phyloP scores from a whole-genome alignment of 495 filamentous ascomycete species.

The Geoglossum glabrum region DNA sequence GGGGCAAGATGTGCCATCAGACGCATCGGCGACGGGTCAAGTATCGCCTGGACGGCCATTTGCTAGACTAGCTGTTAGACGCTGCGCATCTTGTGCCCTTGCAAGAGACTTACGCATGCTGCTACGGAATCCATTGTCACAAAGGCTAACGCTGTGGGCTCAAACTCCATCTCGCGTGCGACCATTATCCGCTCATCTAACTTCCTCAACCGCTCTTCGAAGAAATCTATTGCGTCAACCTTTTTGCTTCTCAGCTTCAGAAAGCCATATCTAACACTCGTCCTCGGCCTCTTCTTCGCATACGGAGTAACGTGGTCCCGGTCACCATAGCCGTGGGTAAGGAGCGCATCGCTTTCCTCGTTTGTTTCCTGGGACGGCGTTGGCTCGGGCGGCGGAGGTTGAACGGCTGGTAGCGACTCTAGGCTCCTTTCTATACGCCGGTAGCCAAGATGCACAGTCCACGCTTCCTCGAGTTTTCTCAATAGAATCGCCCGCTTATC shows the following conservation, averaged over 20 bases:
- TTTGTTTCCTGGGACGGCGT: slow-evolving; percentile 22
- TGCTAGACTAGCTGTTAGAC: slow-evolving; percentile 25
- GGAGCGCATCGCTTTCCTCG: slow-evolving; percentile 29
- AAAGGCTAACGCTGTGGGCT: slow-evolving; percentile 67
- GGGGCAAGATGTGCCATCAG: slow-evolving; percentile 74
- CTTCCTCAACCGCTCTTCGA: slow-evolving; percentile 62
- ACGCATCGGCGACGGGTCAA: slow-evolving; percentile 72
- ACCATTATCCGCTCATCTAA: slow-evolving; percentile 56
- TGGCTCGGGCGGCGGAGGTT: slow-evolving; percentile 26
- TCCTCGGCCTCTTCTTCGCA: slow-evolving; percentile 37
- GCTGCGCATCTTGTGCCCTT: background rate
- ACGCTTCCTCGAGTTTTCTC: slow-evolving; percentile 63
- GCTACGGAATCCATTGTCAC: slow-evolving; percentile 93
- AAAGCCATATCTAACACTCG: slow-evolving; percentile 61
- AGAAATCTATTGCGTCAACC: slow-evolving; percentile 86
- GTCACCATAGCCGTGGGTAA: slow-evolving; percentile 24
- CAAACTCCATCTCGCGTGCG: slow-evolving; percentile 57
- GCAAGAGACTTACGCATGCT: slow-evolving; percentile 31
- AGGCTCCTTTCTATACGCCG: slow-evolving; percentile 26
- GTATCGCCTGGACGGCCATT: slow-evolving; percentile 82
- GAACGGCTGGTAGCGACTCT: slow-evolving; percentile 29
- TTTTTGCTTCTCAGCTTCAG: slow-evolving; percentile 49
- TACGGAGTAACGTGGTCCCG: slow-evolving; percentile 23
- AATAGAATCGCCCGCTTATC: slow-evolving; percentile 42
- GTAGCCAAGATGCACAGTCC: slow-evolving; percentile 48